Evolutionary conservation across 2,329 filamentous ascomycete genomes (phyloP), one percentile per base, ranked within the genome.

Genomic region (Verticillium tricorpus): DNA sequence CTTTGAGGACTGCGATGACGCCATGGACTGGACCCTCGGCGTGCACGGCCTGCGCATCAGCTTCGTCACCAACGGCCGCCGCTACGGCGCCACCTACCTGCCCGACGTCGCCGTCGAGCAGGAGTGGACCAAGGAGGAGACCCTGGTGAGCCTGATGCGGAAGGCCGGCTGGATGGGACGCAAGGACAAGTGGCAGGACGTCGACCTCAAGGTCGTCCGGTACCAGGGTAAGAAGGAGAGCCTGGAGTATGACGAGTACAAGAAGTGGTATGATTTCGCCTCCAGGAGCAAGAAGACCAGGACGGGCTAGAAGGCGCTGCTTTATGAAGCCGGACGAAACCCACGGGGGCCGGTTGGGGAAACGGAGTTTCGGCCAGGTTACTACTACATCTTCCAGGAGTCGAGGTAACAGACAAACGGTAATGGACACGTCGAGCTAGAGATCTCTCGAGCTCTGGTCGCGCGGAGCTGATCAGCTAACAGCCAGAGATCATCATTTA

Each of bases 121-220:
- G 74, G 93, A 92, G 17, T 99, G 95, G 95, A 91, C 85, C 12
- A 93, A 95, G 76, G 93, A 98, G 73, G 92, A 98, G 81, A 91
- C 94, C 0, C 76, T 99, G 2, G 83, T 93, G 60, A 96, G 91
- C 75, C 78, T 98, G 71, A 95, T 97, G 89, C 84, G 92, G 63
- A 99, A 99, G 82, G 93, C 93, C 0, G 95, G 95, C 1, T 99
- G 93, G 93, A 84, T 83, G 62, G 93, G 92, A 1, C 92, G 88
- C 83, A 86, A 83, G 65, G 89, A 90, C 1, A 83, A 85, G 50
- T 98, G 93, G 94, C 84, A 84, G 67, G 88, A 92, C 63, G 87
- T 97, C 22, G 87, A 91, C 58, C 80, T 96, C 73, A 87, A 87
- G 68, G 87, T 95, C 2, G 88, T 93, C 61, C 84, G 91, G 68